Conservation (phyloP, 1,284 basidiomycete genomes). For the Apiotrichum siamense region DNA sequence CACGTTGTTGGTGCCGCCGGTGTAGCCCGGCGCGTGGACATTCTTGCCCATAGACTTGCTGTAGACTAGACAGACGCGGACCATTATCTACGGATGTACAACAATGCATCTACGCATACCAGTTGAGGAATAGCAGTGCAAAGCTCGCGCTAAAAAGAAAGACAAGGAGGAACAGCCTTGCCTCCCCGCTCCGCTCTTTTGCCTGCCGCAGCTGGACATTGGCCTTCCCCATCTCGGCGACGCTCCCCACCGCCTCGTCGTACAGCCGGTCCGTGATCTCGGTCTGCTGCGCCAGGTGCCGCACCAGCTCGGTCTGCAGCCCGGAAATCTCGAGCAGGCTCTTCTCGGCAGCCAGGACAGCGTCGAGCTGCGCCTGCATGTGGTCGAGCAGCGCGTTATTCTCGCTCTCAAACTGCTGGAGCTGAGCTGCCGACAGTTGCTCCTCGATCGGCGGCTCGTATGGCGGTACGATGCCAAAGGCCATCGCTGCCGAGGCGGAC, state of each 20-base stretch:
- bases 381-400: conserved; percentile 51
- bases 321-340: conserved; percentile 53
- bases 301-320: conserved; percentile 54
- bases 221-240: conserved; percentile 51
- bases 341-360: conserved; percentile 52
- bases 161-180: conserved; percentile 51
- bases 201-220: conserved; percentile 54
- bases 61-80: neutral
- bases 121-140: conserved; percentile 53
- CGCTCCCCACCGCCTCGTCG: conserved; percentile 52
- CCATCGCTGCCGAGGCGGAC: neutral
- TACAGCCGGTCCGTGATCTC: conserved; percentile 53
- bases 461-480: conserved; percentile 18
- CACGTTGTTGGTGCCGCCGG: neutral
- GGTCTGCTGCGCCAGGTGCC: conserved; percentile 52
- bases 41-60: neutral
- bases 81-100: no score
- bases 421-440: conserved; percentile 47
- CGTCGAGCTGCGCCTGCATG: conserved; percentile 50
- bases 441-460: conserved; percentile 36
- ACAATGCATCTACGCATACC: conserved; percentile 38
- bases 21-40: neutral
- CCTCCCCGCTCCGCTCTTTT: conserved; percentile 51
- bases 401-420: conserved; percentile 54
- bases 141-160: conserved; percentile 53